Evolutionary conservation across 768 basidiomycete species (phyloP).

Genomic region (Paxillus involutus): DNA sequence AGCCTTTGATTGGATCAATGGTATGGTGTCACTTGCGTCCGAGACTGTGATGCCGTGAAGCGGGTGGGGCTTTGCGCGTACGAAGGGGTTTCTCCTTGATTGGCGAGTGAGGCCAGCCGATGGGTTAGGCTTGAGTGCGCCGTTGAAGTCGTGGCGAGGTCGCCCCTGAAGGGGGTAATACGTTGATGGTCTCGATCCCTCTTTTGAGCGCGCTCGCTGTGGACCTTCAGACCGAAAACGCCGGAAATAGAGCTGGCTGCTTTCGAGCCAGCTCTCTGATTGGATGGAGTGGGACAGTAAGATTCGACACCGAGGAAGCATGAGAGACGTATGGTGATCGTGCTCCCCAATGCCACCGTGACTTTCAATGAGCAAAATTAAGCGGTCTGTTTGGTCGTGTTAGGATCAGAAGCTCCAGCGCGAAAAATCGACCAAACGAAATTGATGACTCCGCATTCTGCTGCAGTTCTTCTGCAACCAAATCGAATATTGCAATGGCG

Average conservation of each 20-base stretch:
- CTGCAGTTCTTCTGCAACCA: background rate
- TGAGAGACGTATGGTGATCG: conserved; percentile 2
- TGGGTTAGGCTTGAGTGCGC: background rate
- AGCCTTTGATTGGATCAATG: conserved; percentile 37
- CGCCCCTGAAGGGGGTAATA: background rate
- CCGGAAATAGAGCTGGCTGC: conserved; percentile 18
- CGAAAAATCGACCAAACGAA: background rate
- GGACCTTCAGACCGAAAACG: conserved; percentile 11
- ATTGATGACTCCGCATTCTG: background rate
- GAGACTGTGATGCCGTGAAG: background rate
- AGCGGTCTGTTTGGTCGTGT: conserved; percentile 27
- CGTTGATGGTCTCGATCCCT: background rate
- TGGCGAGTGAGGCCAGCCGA: background rate
- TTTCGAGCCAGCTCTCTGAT: conserved; percentile 18
- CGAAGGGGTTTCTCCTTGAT: conserved; percentile 1
- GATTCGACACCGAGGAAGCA: conserved; percentile 24
- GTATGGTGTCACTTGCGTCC: conserved; percentile 9
- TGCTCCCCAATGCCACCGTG: background rate
- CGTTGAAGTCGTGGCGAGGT: background rate
- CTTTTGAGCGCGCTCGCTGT: background rate
- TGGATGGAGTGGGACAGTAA: conserved; percentile 8
- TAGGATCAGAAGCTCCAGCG: conserved; percentile 25
- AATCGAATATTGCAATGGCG: conserved; percentile 15
- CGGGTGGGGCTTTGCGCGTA: background rate
- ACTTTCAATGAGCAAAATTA: background rate